Percentiles rank a stretch among this genome's conserved stretches.
These are phyloP conservation scores for Cercospora berteroae DNA, from an alignment of 2,329 filamentous ascomycete species.

Conservation along the genomic window DNA sequence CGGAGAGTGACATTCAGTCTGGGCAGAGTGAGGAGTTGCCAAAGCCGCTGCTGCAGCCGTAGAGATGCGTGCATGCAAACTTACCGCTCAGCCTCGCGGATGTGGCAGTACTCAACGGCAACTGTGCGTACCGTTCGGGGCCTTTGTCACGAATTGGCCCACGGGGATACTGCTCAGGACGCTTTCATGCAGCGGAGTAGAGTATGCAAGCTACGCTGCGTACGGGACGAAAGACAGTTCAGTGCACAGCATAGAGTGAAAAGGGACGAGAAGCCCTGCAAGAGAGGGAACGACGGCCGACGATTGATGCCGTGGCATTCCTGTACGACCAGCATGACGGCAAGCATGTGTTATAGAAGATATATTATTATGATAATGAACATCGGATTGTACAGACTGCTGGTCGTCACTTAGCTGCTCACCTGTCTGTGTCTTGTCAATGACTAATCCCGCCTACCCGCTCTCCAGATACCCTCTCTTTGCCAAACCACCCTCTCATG, in stretches of 20 bases:
- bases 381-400: background rate
- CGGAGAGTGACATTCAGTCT: background rate
- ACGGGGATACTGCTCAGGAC: background rate
- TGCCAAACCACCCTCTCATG: background rate
- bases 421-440: background rate
- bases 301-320: background rate
- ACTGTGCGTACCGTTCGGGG: background rate
- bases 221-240: background rate
- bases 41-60: background rate
- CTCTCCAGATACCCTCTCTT: background rate
- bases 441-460: constrained; percentile 1
- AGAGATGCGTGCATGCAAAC: background rate
- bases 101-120: background rate
- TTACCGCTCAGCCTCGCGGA: background rate
- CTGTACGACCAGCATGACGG: background rate
- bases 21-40: background rate
- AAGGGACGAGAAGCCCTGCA: background rate
- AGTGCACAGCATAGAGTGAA: background rate
- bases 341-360: background rate
- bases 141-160: background rate
- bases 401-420: background rate
- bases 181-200: background rate
- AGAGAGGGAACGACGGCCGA: background rate
- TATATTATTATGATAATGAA: constrained; percentile 3
- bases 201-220: background rate